Conservation (phyloP, 805 yeast genomes). For the Zygosaccharomyces kombuchaensis region DNA sequence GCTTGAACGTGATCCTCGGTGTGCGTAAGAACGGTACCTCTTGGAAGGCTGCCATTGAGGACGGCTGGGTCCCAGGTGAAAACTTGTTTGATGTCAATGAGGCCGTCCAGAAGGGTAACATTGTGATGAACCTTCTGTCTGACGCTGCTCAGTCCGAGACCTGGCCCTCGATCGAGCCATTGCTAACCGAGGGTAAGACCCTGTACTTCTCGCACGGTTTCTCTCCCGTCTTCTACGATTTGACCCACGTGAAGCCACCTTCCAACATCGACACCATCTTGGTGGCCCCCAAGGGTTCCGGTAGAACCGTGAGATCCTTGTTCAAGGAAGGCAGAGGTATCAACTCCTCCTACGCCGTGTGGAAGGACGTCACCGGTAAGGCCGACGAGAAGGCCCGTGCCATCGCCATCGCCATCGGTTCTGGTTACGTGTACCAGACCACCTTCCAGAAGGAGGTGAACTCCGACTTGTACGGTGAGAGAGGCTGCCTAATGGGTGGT, state of each 20-base stretch:
- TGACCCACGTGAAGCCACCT: conserved; percentile 96
- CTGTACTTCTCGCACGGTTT: conserved; percentile 99
- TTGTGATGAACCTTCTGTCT: conserved; percentile 94
- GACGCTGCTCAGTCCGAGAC: conserved; percentile 99
- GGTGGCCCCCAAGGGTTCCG: conserved; percentile 99
- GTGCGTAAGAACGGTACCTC: conserved; percentile 98
- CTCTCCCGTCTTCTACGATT: conserved; percentile 97
- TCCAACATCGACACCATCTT: conserved; percentile 90
- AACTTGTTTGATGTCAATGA: conserved; percentile 92
- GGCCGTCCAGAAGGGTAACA: conserved; percentile 89
- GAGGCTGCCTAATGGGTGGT: conserved; percentile 99
- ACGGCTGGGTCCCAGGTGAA: conserved; percentile 99
- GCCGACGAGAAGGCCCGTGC: conserved; percentile 99
- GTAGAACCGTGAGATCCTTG: conserved; percentile 98
- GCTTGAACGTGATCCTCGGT: conserved; percentile 95
- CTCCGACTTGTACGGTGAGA: conserved; percentile 99
- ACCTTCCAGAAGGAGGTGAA: conserved; percentile 98
- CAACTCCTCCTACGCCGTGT: conserved; percentile 98
- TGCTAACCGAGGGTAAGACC: conserved; percentile 94
- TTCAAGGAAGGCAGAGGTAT: conserved; percentile 99
- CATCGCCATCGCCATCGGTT: conserved; percentile 97
- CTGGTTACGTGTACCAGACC: conserved; percentile 99
- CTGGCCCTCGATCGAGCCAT: conserved; percentile 82
- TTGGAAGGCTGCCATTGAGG: conserved; percentile 99
- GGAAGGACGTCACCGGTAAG: conserved; percentile 98